These are phyloP conservation scores for Trichothecium sympodiale DNA, from an alignment of 2,329 filamentous ascomycete species.

Conservation along the genomic window DNA sequence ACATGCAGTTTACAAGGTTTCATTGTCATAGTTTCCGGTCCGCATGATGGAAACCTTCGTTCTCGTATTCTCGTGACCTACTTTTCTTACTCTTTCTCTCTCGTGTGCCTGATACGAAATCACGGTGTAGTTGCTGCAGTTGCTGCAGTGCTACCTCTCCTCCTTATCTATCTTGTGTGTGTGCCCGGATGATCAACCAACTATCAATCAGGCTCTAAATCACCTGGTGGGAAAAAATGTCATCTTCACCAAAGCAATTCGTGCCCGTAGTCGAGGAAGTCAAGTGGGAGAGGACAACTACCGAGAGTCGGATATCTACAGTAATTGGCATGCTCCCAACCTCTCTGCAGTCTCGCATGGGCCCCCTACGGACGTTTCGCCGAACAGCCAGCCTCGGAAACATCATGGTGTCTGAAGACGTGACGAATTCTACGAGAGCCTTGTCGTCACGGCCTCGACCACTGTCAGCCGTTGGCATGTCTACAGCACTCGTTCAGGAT, in stretches of 20 bases:
- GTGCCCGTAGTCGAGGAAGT: slow-evolving; percentile 15
- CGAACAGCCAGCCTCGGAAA: slow-evolving; percentile 23
- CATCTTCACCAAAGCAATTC: slow-evolving; percentile 4
- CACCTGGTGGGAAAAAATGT: not conserved
- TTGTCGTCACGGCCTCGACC: slow-evolving; percentile 7
- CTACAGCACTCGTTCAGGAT: not conserved
- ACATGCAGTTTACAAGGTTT: too few relatives aligned
- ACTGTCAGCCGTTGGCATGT: slow-evolving; percentile 10
- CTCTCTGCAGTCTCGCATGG: slow-evolving; percentile 38
- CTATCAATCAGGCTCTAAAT: too few relatives aligned
- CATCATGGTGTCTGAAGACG: slow-evolving; percentile 6
- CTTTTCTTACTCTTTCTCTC: too few relatives aligned
- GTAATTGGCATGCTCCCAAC: slow-evolving; percentile 43
- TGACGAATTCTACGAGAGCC: not conserved
- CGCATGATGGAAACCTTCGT: too few relatives aligned
- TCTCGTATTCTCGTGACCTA: too few relatives aligned
- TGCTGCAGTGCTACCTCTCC: too few relatives aligned
- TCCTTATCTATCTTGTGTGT: too few relatives aligned
- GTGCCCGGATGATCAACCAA: too few relatives aligned
- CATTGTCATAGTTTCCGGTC: too few relatives aligned
- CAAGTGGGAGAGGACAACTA: slow-evolving; percentile 17
- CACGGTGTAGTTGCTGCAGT: too few relatives aligned
- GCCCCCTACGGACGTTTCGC: slow-evolving; percentile 37
- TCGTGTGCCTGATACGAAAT: too few relatives aligned
- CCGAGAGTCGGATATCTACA: slow-evolving; percentile 28